These are phyloP conservation scores for Desmodesmus armatus DNA, from an alignment of 139 green algal species.

Conservation along the genomic window DNA sequence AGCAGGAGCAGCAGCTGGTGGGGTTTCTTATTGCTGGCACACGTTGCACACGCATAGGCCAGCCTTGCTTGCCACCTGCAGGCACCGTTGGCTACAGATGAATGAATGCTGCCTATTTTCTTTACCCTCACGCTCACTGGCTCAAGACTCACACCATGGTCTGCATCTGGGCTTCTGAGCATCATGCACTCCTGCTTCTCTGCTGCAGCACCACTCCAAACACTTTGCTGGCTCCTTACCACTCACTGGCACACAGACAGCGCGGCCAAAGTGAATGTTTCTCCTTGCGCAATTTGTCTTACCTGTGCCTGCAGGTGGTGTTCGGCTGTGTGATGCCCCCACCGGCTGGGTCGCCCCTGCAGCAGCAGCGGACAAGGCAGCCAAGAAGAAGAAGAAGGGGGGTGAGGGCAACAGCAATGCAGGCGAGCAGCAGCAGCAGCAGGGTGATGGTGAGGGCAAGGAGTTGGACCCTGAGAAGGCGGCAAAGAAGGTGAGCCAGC, in stretches of 20 bases:
- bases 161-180: too few relatives aligned
- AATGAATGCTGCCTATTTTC: too few relatives aligned
- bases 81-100: too few relatives aligned
- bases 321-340: constrained; percentile 53
- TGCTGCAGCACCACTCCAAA: too few relatives aligned
- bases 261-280: too few relatives aligned
- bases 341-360: constrained; percentile 58
- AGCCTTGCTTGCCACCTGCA: too few relatives aligned
- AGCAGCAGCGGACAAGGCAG: constrained; percentile 26
- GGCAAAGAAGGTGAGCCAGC: constrained; percentile 73
- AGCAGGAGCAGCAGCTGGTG: neutral
- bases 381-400: constrained; percentile 72
- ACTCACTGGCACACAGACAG: too few relatives aligned
- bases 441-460: neutral
- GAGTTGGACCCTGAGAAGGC: constrained; percentile 78
- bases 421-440: constrained; percentile 17
- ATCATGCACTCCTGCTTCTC: neutral
- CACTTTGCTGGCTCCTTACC: too few relatives aligned
- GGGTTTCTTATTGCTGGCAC: too few relatives aligned
- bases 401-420: constrained; percentile 32
- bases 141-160: neutral
- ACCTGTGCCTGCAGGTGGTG: constrained; percentile 49
- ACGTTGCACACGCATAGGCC: too few relatives aligned
- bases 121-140: neutral
- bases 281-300: neutral